Evolutionary conservation across 2,329 filamentous ascomycete species (phyloP).

Genomic region (Xylariales sp.): DNA sequence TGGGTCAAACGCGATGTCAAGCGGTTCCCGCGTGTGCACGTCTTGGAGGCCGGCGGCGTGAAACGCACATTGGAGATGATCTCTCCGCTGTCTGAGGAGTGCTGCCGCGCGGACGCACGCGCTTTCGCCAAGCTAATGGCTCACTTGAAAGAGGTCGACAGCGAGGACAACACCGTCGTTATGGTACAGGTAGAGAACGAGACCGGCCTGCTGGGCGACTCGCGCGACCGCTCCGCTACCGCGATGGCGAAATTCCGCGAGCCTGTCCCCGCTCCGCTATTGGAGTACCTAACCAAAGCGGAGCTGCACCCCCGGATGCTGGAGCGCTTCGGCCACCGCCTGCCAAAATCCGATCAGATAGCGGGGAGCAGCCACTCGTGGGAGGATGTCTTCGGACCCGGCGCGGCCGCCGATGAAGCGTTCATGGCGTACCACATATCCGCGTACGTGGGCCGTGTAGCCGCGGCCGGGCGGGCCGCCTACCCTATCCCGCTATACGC

Average conservation of each 20-base stretch:
- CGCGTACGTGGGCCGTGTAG: conserved; percentile 6
- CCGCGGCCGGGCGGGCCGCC: conserved; percentile 1
- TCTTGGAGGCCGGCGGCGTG: conserved; percentile 25
- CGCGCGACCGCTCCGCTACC: conserved; percentile 29
- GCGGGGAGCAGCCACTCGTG: conserved; percentile 17
- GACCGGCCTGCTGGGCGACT: conserved; percentile 37
- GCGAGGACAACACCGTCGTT: conserved; percentile 34
- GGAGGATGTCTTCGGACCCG: conserved; percentile 26
- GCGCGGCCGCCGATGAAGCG: conserved; percentile 2
- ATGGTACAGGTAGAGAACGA: conserved; percentile 47
- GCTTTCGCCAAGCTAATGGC: conserved; percentile 27
- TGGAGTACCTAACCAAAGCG: conserved; percentile 17
- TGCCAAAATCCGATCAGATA: conserved; percentile 9
- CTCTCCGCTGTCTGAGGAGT: conserved; percentile 22
- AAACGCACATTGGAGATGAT: conserved; percentile 28
- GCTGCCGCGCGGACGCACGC: conserved; percentile 23
- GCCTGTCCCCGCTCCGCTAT: conserved; percentile 21
- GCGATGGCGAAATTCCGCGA: conserved; percentile 21
- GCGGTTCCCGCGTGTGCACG: conserved; percentile 26
- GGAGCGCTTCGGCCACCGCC: conserved; percentile 16
- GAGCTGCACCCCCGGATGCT: conserved; percentile 24
- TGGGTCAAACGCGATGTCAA: conserved; percentile 31
- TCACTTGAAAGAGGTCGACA: conserved; percentile 28
- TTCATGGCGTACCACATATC: conserved; percentile 8
- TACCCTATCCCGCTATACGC: conserved; percentile 7